Percentiles rank a stretch among this genome's conserved stretches.
Evolutionary conservation across 257 asterid species (phyloP).

Genomic region (Capsicum baccatum): DNA sequence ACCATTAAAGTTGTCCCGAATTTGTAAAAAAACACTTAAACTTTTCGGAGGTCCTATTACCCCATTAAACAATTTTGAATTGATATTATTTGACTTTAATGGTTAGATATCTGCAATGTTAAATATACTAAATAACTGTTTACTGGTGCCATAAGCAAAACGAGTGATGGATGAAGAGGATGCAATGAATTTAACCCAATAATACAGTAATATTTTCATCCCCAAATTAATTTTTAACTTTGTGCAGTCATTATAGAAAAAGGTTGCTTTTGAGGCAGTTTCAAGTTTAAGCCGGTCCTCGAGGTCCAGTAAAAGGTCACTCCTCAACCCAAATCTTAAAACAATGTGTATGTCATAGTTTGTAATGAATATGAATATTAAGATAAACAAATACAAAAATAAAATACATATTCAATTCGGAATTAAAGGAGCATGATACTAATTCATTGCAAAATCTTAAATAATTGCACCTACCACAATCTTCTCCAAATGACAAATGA

Average conservation of each 20-base stretch:
- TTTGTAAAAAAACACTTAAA: too few species aligned
- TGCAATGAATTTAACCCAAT: not conserved
- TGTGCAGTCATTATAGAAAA: not conserved
- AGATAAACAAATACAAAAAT: not conserved
- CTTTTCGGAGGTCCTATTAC: too few species aligned
- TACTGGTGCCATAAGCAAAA: conserved; percentile 1
- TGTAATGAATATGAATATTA: not conserved
- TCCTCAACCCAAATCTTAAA: too few species aligned
- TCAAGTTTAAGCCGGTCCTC: too few species aligned
- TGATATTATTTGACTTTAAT: too few species aligned
- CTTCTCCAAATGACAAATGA: conserved; percentile 77
- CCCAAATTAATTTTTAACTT: not conserved
- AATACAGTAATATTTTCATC: not conserved
- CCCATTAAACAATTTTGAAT: too few species aligned
- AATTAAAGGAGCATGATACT: not conserved
- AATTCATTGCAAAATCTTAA: not conserved
- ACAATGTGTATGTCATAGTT: not conserved
- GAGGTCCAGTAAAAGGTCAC: too few species aligned
- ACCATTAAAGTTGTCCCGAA: too few species aligned
- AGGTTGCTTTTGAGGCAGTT: not conserved
- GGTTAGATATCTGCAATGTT: not conserved
- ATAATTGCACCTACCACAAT: conserved; percentile 61
- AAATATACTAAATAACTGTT: not conserved
- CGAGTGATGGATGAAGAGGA: not conserved
- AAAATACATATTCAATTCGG: not conserved